Base-by-base conservation (phyloP, 176 grass and related monocot species). In the Chloris gayana region DNA sequence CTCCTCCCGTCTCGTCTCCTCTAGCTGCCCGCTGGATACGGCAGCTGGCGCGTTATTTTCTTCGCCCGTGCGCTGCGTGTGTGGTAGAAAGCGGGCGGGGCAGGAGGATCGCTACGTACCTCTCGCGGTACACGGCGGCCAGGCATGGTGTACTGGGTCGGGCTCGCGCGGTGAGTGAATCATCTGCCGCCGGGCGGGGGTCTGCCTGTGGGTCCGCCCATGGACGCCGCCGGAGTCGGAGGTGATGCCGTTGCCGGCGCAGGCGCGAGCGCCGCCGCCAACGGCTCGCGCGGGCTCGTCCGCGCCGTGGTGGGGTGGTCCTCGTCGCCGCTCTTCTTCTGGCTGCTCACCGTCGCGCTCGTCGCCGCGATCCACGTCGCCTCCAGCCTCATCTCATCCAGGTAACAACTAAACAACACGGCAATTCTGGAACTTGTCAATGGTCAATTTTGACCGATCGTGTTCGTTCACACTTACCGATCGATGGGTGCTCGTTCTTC, bases 281-380 rank as follows among this genome's bases (percentile, higher is more conserved):
- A 21, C 2, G 56, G 45, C 8, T 76, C 78, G 2, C 35, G 64
- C 1, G 83, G 88, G 11, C 76, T 86, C 31, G 8, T 86, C 9
- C 78, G 65, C n/a, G 21, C 50, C 73, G 67, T 86, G 14, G 73
- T 82, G 47, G 35, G 72, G 0, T 77, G 47, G 58, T 77, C 73
- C 37, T 25, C 49, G 6, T 78, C 83, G 60, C 79, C 67, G 0
- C 78, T 89, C 19, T 67, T 85, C 60, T 86, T 86, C 73, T 89
- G 88, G 83, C 32, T 89, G 9, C 79, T 89, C 83, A 89, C 88
- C 73, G 68, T 89, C 73, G 78, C 34, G 7, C 83, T 89, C 79
- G 88, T 86, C 79, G 88, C 83, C 41, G 73, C 49, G 37, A 89
- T 86, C 79, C 88, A 89, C 9, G 17, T 78, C 78, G 79, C 32